These are phyloP conservation scores for Venturia pyrina DNA, from an alignment of 2,329 filamentous ascomycete species.

Conservation along the genomic window DNA sequence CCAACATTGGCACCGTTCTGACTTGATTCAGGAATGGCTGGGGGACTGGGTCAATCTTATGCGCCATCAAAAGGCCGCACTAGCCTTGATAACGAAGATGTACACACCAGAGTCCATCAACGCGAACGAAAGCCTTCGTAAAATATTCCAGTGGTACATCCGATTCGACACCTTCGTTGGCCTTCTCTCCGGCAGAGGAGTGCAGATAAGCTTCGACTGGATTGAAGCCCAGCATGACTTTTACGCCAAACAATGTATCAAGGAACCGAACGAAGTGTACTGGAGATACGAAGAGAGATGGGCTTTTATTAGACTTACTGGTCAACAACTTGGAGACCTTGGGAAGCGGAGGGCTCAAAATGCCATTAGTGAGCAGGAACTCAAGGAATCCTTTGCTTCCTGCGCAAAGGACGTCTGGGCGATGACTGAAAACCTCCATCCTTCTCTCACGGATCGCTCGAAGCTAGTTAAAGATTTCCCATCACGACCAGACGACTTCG, in stretches of 20 bases:
- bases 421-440: conserved; percentile 45
- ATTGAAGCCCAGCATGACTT: conserved; percentile 56
- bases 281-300: conserved; percentile 60
- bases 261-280: conserved; percentile 51
- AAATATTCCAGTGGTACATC: conserved; percentile 79
- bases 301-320: conserved; percentile 59
- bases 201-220: conserved; percentile 68
- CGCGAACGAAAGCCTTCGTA: conserved; percentile 58
- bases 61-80: conserved; percentile 84
- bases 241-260: conserved; percentile 48
- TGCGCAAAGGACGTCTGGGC: conserved; percentile 36
- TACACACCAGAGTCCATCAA: conserved; percentile 68
- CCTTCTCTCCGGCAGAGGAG: conserved; percentile 69
- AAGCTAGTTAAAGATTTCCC: conserved; percentile 57
- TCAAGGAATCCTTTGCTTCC: conserved; percentile 49
- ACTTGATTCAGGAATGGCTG: conserved; percentile 64
- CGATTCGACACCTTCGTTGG: conserved; percentile 80
- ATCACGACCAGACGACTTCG: conserved; percentile 40
- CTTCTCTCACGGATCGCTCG: conserved; percentile 49
- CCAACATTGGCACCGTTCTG: not conserved
- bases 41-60: conserved; percentile 93
- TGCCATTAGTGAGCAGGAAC: conserved; percentile 55
- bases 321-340: conserved; percentile 69
- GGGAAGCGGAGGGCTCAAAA: conserved; percentile 59
- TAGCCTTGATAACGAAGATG: conserved; percentile 66